A percentile compares a stretch with the other conserved stretches of the same genome.
phyloP scores from a whole-genome alignment of 2,329 filamentous ascomycete genomes.

The Gliomastix tumulicola region DNA sequence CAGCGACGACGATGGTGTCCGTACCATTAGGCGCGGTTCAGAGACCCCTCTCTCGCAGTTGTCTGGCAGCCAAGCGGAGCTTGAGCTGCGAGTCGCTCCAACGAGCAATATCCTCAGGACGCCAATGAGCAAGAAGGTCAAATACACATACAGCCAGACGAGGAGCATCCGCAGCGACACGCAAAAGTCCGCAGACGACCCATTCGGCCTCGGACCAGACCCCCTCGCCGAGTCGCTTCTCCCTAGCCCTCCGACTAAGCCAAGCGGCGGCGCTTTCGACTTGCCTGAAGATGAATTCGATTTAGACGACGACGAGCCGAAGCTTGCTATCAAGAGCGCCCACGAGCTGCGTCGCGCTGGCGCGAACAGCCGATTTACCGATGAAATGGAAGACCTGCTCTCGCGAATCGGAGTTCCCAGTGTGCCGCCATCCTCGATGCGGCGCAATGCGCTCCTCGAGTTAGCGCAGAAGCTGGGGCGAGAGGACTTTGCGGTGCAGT shows the following conservation, averaged over 20 bases:
- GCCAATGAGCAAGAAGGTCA: conserved; percentile 5
- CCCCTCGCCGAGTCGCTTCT: conserved; percentile 1
- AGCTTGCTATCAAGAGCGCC: conserved; percentile 51
- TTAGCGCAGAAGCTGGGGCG: conserved; percentile 52
- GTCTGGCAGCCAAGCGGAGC: no score
- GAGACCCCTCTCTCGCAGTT: conserved; percentile 2
- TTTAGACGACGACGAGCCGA: conserved; percentile 26
- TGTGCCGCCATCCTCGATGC: conserved; percentile 37
- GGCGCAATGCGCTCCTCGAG: conserved; percentile 53
- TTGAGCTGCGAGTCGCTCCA: no score
- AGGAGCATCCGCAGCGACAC: conserved; percentile 3
- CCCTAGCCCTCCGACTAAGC: conserved; percentile 2
- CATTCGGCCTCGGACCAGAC: conserved; percentile 1
- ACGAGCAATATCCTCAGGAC: no score
- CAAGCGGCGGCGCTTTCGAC: conserved; percentile 12
- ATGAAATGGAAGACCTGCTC: conserved; percentile 58
- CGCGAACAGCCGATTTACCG: conserved; percentile 58
- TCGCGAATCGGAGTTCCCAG: conserved; percentile 50
- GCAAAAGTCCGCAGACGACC: conserved; percentile 1
- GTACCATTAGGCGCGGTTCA: neutral
- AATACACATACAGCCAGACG: conserved; percentile 6
- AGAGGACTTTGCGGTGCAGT: conserved; percentile 59
- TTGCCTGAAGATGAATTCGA: conserved; percentile 16
- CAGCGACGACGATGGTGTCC: neutral
- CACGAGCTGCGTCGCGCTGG: conserved; percentile 61